Evolutionary conservation across 2,329 filamentous ascomycete species (phyloP), one percentile per base, ranked within the genome.

Genomic region (Stylonectria norvegica): DNA sequence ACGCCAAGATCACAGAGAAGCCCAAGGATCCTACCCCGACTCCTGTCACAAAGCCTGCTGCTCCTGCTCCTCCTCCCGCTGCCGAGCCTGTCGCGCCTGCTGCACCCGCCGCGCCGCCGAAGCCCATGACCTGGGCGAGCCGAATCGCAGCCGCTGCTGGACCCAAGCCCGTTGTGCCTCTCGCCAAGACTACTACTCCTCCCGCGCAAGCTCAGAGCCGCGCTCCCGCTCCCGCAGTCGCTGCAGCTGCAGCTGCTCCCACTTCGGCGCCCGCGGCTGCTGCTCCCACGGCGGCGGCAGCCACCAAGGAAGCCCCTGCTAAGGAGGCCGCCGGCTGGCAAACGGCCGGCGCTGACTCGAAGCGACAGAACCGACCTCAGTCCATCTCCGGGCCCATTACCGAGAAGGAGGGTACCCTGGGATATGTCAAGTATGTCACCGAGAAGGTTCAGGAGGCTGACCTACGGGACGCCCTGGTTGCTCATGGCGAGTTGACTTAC

Each of bases 351-450:
- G 78, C 81, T 40, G 86, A 95, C 66, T 85, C 85, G 56, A 93
- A 93, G 75, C 83, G 88, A 61, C 87, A 93, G 63, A 84, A 83
- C 57, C 81, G 88, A 49, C 79, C 78, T 36, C 84, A 86, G 65
- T 79, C 82, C 39, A 73, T 80, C 54, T 73, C 80, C 40, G 72
- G 72, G 36, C 65, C 73, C 18, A 66, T 70, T n/a, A 62, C 70
- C 33, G 86, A 90, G 58, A 85, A 88, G 58, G 85, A 91, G 48
- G 80, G 80, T 47, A 83, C 83, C 38, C 79, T 89, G 53, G 93
- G 86, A 15, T 97, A 96, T 66, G 89, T 98, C 66, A 95, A 95
- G 75, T 95, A 91, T 57, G 91, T 97, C 35, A 91, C 83, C 35
- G 89, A 95, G 22, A 90, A 89, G 69, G 83, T 98, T 37, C 79